phyloP scores from a whole-genome alignment of 805 yeast genomes.

The Candida endomychidarum region DNA sequence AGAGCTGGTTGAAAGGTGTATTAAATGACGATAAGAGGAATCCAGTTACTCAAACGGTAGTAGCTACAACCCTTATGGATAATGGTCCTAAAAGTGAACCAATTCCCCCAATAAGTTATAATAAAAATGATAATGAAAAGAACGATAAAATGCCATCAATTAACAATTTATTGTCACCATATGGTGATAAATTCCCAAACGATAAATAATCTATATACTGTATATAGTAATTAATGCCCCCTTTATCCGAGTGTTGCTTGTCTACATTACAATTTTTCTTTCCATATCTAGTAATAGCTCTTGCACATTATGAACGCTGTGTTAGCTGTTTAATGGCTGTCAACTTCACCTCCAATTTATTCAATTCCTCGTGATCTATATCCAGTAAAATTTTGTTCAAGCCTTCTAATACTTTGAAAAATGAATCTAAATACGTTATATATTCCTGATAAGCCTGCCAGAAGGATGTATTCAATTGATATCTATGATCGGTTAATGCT shows the following conservation, averaged over 20 bases:
- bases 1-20: constrained; percentile 30
- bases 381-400: constrained; percentile 9
- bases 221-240: constrained; percentile 2
- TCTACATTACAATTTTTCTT: neutral
- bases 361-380: constrained; percentile 10
- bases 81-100: constrained; percentile 8
- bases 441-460: constrained; percentile 12
- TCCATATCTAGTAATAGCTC: neutral
- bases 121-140: neutral
- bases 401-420: constrained; percentile 12
- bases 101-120: constrained; percentile 18
- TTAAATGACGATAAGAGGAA: constrained; percentile 22
- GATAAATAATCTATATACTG: constrained; percentile 2
- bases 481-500: constrained; percentile 11
- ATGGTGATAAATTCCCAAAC: constrained; percentile 15
- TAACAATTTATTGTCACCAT: constrained; percentile 30
- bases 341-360: constrained; percentile 14
- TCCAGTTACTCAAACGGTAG: neutral
- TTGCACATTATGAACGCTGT: too few relatives aligned
- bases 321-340: constrained; percentile 11
- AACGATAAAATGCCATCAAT: constrained; percentile 30
- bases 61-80: constrained; percentile 1
- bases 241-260: neutral
- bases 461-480: constrained; percentile 8
- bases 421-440: constrained; percentile 8